Conservation (phyloP, 331 rosid species). For the Phaseolus coccineus region DNA sequence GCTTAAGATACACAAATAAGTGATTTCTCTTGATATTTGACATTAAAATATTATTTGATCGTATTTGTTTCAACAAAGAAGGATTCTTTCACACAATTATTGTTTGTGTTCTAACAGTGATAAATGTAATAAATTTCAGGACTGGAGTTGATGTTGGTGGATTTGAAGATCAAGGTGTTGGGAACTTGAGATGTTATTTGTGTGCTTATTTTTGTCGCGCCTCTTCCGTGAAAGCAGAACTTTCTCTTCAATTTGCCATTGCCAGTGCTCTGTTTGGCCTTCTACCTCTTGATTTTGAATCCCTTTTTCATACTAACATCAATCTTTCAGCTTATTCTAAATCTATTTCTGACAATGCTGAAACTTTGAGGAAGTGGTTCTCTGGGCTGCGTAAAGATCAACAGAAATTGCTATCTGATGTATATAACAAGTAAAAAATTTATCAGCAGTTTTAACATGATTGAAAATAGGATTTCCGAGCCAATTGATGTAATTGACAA, state of each 20-base stretch:
- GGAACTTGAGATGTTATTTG: slow-evolving; percentile 60
- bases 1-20: neutral
- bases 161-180: slow-evolving; percentile 66
- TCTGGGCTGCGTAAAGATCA: slow-evolving; percentile 63
- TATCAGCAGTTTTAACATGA: neutral
- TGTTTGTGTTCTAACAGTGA: slow-evolving; percentile 20
- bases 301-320: slow-evolving; percentile 53
- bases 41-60: neutral
- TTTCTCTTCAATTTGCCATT: slow-evolving; percentile 64
- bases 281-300: slow-evolving; percentile 59
- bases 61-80: slow-evolving; percentile 6
- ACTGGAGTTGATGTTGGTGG: slow-evolving; percentile 72
- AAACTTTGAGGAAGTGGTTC: slow-evolving; percentile 66
- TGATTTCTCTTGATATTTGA: neutral
- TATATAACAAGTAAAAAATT: slow-evolving; percentile 29
- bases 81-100: neutral
- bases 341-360: slow-evolving; percentile 49
- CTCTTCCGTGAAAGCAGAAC: slow-evolving; percentile 47
- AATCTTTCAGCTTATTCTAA: slow-evolving; percentile 41
- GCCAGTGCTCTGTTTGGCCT: slow-evolving; percentile 67
- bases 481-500: slow-evolving; percentile 23
- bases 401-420: slow-evolving; percentile 57
- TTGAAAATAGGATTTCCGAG: slow-evolving; percentile 25
- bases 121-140: slow-evolving; percentile 55
- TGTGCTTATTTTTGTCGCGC: slow-evolving; percentile 50